Percentiles rank a stretch among this genome's conserved stretches.
These are phyloP conservation scores for Hericium erinaceus DNA, from an alignment of 768 basidiomycete species.

Conservation along the genomic window DNA sequence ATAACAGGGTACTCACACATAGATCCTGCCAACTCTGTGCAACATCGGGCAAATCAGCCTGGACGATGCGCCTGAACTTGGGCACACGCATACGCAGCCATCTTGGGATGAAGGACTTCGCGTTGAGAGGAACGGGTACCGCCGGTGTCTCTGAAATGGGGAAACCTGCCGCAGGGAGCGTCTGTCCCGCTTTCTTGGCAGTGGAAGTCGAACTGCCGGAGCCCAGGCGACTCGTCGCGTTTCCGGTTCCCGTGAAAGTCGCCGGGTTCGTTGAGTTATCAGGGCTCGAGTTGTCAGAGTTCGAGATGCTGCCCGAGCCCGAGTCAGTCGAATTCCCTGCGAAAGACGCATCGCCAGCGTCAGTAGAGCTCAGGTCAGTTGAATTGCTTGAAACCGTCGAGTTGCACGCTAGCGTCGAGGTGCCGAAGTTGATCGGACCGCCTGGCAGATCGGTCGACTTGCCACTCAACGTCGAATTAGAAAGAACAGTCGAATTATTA, in stretches of 20 bases:
- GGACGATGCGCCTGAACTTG: constrained; percentile 19
- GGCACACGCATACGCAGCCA: not conserved
- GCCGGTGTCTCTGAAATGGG: not conserved
- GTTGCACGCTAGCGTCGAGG: not conserved
- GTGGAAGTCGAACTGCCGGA: no score
- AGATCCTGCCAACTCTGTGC: constrained; percentile 36
- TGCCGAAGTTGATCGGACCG: not conserved
- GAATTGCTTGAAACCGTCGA: not conserved
- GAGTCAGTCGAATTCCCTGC: not conserved
- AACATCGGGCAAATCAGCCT: constrained; percentile 27
- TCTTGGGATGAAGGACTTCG: constrained; percentile 1
- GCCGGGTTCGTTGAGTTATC: not conserved
- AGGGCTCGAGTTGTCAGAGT: not conserved
- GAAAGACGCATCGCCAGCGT: not conserved
- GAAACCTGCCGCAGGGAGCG: no score
- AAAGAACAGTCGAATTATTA: not conserved
- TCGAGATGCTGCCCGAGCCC: not conserved
- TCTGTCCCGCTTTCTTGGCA: no score
- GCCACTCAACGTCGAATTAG: not conserved
- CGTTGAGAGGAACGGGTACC: not conserved
- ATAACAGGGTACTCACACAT: constrained; percentile 19
- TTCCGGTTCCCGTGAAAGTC: not conserved
- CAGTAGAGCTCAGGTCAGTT: not conserved
- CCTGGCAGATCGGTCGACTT: not conserved
- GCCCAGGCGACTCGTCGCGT: not conserved